Conservation (phyloP, 495 filamentous ascomycete genomes). For the Daldinia loculata region DNA sequence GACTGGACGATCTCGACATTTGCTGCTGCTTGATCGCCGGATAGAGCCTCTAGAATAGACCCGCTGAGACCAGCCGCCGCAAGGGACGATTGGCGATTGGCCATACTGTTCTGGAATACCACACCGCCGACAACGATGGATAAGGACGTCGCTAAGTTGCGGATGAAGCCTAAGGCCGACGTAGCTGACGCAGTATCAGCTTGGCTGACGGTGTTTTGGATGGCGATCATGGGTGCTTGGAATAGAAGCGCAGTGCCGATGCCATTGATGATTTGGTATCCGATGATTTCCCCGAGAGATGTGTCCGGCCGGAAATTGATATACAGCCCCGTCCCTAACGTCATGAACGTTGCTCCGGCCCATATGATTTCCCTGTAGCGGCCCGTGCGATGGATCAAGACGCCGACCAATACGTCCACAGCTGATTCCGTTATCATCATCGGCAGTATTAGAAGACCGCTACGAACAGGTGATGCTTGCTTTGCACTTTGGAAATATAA, state of each 20-base stretch:
- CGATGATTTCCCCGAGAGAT: slow-evolving; percentile 60
- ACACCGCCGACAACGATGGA: slow-evolving; percentile 73
- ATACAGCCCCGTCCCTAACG: slow-evolving; percentile 65
- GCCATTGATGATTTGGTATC: slow-evolving; percentile 60
- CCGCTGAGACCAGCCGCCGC: slow-evolving; percentile 54
- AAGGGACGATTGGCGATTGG: slow-evolving; percentile 48
- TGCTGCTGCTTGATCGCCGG: slow-evolving; percentile 57
- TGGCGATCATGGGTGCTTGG: slow-evolving; percentile 71
- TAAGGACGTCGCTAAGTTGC: slow-evolving; percentile 69
- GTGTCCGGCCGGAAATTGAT: slow-evolving; percentile 57
- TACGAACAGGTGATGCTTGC: slow-evolving; percentile 71
- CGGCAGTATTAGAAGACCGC: slow-evolving; percentile 77
- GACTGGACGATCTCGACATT: slow-evolving; percentile 57
- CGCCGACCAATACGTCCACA: slow-evolving; percentile 58
- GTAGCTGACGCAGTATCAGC: slow-evolving; percentile 72
- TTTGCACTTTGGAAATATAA: slow-evolving; percentile 77
- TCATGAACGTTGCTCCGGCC: slow-evolving; percentile 59
- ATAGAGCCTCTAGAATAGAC: slow-evolving; percentile 37
- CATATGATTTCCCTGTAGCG: slow-evolving; percentile 66
- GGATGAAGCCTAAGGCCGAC: slow-evolving; percentile 69
- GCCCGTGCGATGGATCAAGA: slow-evolving; percentile 67
- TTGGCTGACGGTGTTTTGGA: slow-evolving; percentile 68
- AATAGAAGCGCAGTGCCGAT: slow-evolving; percentile 65
- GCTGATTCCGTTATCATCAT: slow-evolving; percentile 62
- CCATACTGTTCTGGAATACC: slow-evolving; percentile 72